Base-by-base conservation (phyloP, 139 green algal genomes). In the Yamagishiella unicocca region DNA sequence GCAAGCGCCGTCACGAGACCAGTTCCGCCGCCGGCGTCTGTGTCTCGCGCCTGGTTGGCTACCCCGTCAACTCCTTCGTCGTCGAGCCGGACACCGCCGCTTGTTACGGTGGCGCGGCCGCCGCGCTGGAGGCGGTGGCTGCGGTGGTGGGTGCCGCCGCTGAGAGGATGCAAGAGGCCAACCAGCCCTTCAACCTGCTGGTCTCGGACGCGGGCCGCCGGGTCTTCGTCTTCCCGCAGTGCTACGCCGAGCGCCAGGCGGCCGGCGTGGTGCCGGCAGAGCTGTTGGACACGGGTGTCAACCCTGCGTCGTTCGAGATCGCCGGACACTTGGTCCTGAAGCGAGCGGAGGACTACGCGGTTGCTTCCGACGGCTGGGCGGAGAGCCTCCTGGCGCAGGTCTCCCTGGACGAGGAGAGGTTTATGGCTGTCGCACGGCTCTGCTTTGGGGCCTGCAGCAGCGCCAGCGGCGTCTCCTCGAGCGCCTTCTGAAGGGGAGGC, bases 161-260 rank as follows among this genome's bases (percentile, higher is more conserved):
- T 88, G 50, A 94, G 70, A 66, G 83, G 6, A 92, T 99, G 87
- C 90, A 97, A 85, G 77, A 37, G 3, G 81, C 68, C 58, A 98
- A 99, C 88, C 90, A 98, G 33, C 97, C 98, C 2, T 97, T 98
- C 96, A 99, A 99, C 92, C 53, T 99, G n/a, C 92, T 99, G 73
- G 95, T 99, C 33, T 92, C 91, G 12, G 98, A 99, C 87, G 90
- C 91, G 43, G 98, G 98, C 45, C 85, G 88, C 27, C 89, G 97
- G 21, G 94, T 99, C 1, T 99, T 99, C 89, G 85, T 99, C 0
- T 97, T 95, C 43, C 96, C 96, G 43, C 91, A 95, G 89, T 91
- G 91, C 85, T 99, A 97, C 90, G 96, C 96, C 2, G 94, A 96
- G 91, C 88, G 91, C 58, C 97, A 98, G 90, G 98, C 97, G 0